Evolutionary conservation across 768 basidiomycete genomes (phyloP).

Genomic region (Lactarius deliciosus): DNA sequence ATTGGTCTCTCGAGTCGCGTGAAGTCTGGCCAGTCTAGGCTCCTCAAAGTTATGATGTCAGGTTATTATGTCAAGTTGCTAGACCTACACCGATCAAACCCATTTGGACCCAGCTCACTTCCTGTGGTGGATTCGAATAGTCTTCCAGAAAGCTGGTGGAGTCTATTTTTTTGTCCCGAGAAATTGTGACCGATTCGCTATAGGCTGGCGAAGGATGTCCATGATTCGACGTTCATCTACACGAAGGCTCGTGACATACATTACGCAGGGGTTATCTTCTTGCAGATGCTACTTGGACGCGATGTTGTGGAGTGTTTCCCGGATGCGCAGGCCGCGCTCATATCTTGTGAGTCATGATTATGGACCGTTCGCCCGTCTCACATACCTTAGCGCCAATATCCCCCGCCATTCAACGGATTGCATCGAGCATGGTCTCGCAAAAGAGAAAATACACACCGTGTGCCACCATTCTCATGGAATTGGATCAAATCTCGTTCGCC

Average conservation of each 20-base stretch:
- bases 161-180: conserved; percentile 26
- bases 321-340: conserved; percentile 57
- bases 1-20: conserved; percentile 60
- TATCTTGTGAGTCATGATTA: conserved; percentile 47
- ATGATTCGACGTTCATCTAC: conserved; percentile 77
- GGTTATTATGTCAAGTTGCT: conserved; percentile 69
- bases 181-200: conserved; percentile 8
- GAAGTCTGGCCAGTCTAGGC: conserved; percentile 53
- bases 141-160: conserved; percentile 49
- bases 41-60: conserved; percentile 72
- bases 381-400: conserved; percentile 50
- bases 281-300: conserved; percentile 85
- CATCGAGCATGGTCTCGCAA: conserved; percentile 57
- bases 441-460: conserved; percentile 59
- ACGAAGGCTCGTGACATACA: conserved; percentile 81
- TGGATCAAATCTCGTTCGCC: conserved; percentile 33
- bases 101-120: conserved; percentile 50
- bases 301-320: conserved; percentile 56
- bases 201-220: conserved; percentile 77
- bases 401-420: conserved; percentile 49
- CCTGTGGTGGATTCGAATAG: conserved; percentile 33
- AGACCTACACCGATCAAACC: conserved; percentile 84
- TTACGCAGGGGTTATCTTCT: conserved; percentile 69
- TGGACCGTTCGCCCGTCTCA: conserved; percentile 3
- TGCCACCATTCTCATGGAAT: conserved; percentile 54